Base-by-base conservation (phyloP, 495 filamentous ascomycete genomes). In the Aspergillus asperescens region DNA sequence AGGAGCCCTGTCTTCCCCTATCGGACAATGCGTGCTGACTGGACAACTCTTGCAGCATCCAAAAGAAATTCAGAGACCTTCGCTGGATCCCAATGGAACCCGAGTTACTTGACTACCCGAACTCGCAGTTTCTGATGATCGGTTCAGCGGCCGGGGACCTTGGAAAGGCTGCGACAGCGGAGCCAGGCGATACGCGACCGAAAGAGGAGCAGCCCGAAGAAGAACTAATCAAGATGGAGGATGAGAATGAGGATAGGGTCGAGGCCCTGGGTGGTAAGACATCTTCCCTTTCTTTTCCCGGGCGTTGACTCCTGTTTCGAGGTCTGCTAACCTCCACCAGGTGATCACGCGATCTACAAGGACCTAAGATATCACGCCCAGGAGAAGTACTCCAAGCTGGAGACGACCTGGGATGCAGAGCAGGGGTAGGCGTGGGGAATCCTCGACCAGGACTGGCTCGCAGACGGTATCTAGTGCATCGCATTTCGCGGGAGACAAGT, bases 41-140 rank as follows among this genome's bases (percentile, higher is more conserved):
- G 12, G n/a, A 18, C 13, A 4, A 27, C 20, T 39, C 5, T 22
- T 38, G 10, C 45, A 37, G 54, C 6, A 69, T 96, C 7, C 70
- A 80, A 10, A 79, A 89, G 13, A 87, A 89, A 53, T 97, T 96
- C 60, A 66, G 75, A 16, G 80, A 80, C 4, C 77, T 83, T 4
- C 79, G 85, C 38, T 96, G 90, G 92, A 73, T 82, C 31, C 80
- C 87, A 1, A 71, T 88, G 7, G 69, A 81, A 48, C 88, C 90
- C 0, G 81, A 90, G 48, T 81, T 91, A 61, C 73, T 96, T 39
- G 79, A 95, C 52, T 89, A 87, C 61, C 76, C 77, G 19, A 87
- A 89, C 58, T 79, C 88, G 0, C 90, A 96, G 62, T 81, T 95
- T 46, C 70, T 96, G 15, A 76, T 96, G 54, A 83, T 95, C 54